Evolutionary conservation across 257 asterid species (phyloP), one percentile per base, ranked within the genome.

Genomic region (Scutellaria barbata): DNA sequence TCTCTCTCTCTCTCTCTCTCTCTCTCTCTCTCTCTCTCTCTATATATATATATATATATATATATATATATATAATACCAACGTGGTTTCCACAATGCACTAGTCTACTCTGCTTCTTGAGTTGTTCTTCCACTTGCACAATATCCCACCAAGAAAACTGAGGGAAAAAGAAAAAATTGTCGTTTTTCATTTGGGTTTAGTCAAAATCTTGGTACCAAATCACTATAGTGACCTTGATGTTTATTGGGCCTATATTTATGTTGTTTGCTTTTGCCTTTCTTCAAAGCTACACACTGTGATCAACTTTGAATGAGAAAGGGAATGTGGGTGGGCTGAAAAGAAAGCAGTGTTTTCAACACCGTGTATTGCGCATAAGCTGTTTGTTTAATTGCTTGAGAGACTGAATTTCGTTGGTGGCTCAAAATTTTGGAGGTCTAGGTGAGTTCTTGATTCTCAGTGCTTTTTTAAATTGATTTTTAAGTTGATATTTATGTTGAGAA

Each of bases 141-240:
- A 69, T 22, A 46, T 39, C 84, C 82, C 83, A 80, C 83, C 76
- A 71, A 72, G 68, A 48, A 51, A 41, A 37, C 14, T 8, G 25
- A 48, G 33, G 40, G 30, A 7, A 4, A 16, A 48, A 9, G 16
- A 17, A 46, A 20, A 65, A 16, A 12, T 67, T 73, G 82, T 76
- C 80, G 68, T 79, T 61, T 84, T 51, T 40, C 58, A 2, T 35
- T 79, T 60, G 76, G 78, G 76, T 68, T 65, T 57, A 66, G 82
- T 85, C 85, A 85, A 76, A 79, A 76, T 81, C 79, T 78, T 70
- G 71, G 79, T 69, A 84, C 82, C 82, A 66, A 81, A 84, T 82
- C 59, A 50, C 77, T 13, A 57, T 57, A 46, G 79, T 52, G 74
- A 56, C 70, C 74, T 70, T 42, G 72, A 37, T 65, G 65, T 72